phyloP scores from a whole-genome alignment of 108 stramenopile genomes.

The Conticribra guillardii region DNA sequence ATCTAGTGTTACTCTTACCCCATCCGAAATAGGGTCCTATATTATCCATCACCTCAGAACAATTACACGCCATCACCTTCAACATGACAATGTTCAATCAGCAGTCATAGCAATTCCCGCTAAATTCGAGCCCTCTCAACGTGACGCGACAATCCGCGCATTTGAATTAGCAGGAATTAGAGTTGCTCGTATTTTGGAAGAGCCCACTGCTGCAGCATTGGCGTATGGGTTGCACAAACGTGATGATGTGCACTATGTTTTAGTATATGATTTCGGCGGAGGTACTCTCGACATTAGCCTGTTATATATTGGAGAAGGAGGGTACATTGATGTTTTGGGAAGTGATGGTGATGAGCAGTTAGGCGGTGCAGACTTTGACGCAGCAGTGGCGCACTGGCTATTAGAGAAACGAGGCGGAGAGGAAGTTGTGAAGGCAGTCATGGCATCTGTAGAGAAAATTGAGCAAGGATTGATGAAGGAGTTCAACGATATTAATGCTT shows the following conservation, averaged over 20 bases:
- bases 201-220: slow-evolving; percentile 96
- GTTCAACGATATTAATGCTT: neutral
- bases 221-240: slow-evolving; percentile 96
- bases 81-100: slow-evolving; percentile 88
- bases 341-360: slow-evolving; percentile 92
- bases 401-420: slow-evolving; percentile 31
- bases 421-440: slow-evolving; percentile 22
- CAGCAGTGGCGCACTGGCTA: slow-evolving; percentile 78
- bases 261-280: slow-evolving; percentile 98
- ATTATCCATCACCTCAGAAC: slow-evolving; percentile 77
- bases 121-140: slow-evolving; percentile 90
- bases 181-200: slow-evolving; percentile 89
- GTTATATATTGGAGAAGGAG: slow-evolving; percentile 89
- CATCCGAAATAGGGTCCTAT: slow-evolving; percentile 77
- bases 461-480: slow-evolving; percentile 11
- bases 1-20: slow-evolving; percentile 47
- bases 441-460: slow-evolving; percentile 33
- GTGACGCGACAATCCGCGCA: slow-evolving; percentile 77
- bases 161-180: slow-evolving; percentile 84
- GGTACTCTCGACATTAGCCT: slow-evolving; percentile 96
- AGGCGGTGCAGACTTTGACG: slow-evolving; percentile 93
- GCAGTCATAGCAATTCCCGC: slow-evolving; percentile 98
- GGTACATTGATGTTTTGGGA: slow-evolving; percentile 92
- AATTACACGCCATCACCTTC: slow-evolving; percentile 73
- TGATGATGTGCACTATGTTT: slow-evolving; percentile 91